A percentile compares a stretch with the other conserved stretches of the same genome.
Evolutionary conservation across 495 filamentous ascomycete species (phyloP).

Genomic region (Aspergillus conjunctus): DNA sequence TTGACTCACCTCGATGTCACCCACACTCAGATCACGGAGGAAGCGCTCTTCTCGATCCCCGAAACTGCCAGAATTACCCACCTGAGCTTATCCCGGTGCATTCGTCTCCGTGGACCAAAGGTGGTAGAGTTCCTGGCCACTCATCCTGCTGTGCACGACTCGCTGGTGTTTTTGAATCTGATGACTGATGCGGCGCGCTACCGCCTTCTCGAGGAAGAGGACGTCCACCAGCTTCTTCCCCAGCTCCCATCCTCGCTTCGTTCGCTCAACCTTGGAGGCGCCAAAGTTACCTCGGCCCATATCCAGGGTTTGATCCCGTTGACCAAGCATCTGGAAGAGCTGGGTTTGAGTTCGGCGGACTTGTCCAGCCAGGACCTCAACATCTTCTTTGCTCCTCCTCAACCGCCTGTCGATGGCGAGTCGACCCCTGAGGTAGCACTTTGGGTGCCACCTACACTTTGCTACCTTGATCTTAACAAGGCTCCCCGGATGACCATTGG

Average conservation of each 20-base stretch:
- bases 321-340: conserved; percentile 79
- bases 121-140: conserved; percentile 73
- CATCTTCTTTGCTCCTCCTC: conserved; percentile 43
- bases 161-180: conserved; percentile 74
- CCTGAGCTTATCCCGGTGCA: conserved; percentile 78
- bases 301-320: conserved; percentile 65
- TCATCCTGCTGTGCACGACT: conserved; percentile 68
- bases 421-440: conserved; percentile 30
- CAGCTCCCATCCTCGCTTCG: conserved; percentile 67
- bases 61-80: conserved; percentile 73
- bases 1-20: conserved; percentile 81
- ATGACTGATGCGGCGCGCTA: conserved; percentile 72
- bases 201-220: conserved; percentile 66
- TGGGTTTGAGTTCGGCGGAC: conserved; percentile 69
- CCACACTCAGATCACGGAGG: conserved; percentile 76
- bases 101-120: conserved; percentile 62
- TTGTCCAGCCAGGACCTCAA: conserved; percentile 68
- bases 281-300: conserved; percentile 66
- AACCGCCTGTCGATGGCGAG: conserved; percentile 31
- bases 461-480: conserved; percentile 74
- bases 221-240: conserved; percentile 68
- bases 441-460: conserved; percentile 66
- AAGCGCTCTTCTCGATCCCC: conserved; percentile 71
- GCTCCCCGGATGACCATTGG: conserved; percentile 58
- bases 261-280: conserved; percentile 77